phyloP scores from a whole-genome alignment of 225 moss, liverwort and hornwort genomes.

The Ulota crispa region DNA sequence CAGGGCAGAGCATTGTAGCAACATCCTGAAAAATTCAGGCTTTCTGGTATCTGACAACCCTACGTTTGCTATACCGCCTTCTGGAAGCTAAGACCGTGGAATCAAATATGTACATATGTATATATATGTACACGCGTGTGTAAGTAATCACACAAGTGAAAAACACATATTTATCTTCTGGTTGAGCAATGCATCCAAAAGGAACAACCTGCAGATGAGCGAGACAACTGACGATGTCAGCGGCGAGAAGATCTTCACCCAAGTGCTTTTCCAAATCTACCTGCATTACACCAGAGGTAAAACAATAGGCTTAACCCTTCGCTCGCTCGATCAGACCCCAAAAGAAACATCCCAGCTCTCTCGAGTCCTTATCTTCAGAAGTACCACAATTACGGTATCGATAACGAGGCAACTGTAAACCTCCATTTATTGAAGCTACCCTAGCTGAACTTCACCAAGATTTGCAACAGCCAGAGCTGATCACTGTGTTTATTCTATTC shows the following conservation, averaged over 20 bases:
- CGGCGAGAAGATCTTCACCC: constrained; percentile 63
- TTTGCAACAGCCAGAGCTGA: constrained; percentile 1
- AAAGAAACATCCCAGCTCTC: neutral
- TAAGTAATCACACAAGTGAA: neutral
- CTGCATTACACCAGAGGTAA: constrained; percentile 43
- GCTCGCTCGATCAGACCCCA: neutral
- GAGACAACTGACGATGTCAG: constrained; percentile 86
- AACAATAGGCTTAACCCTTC: neutral
- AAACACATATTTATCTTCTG: neutral
- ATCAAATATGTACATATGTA: neutral
- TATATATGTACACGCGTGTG: neutral
- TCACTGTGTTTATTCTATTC: neutral
- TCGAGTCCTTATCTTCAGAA: neutral
- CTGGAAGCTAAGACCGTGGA: neutral
- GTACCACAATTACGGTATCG: neutral
- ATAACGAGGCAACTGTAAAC: neutral
- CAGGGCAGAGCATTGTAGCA: neutral
- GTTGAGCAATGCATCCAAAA: neutral
- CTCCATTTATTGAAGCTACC: constrained; percentile 4
- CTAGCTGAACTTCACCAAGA: constrained; percentile 1
- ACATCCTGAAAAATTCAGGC: neutral
- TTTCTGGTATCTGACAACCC: neutral
- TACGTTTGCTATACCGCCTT: neutral
- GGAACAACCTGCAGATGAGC: constrained; percentile 73
- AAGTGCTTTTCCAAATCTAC: constrained; percentile 71